A percentile compares a stretch with the other conserved stretches of the same genome.
phyloP scores from a whole-genome alignment of 2,329 filamentous ascomycete species.

The Cadophora sp. region DNA sequence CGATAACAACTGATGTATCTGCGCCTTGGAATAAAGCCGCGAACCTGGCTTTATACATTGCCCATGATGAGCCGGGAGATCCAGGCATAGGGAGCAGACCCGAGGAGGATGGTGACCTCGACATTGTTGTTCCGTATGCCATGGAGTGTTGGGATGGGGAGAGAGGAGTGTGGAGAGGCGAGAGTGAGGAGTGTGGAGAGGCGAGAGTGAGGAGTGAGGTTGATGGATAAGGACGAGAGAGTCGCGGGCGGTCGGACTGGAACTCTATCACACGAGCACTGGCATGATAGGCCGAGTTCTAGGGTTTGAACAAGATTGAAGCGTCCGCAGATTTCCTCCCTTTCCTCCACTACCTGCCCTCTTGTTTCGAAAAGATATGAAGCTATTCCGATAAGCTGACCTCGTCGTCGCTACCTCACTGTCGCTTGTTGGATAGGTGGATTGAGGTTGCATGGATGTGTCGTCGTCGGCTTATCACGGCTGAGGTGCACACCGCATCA shows the following conservation, averaged over 20 bases:
- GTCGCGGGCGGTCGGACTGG: neutral
- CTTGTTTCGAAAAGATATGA: neutral
- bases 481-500: slow-evolving; percentile 13
- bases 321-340: slow-evolving; percentile 4
- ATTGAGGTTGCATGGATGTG: too few relatives aligned
- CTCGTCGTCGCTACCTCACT: slow-evolving; percentile 28
- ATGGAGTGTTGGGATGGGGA: slow-evolving; percentile 7
- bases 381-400: slow-evolving; percentile 3
- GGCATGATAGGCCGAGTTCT: neutral
- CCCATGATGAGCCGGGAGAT: slow-evolving; percentile 71
- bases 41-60: slow-evolving; percentile 72
- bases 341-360: slow-evolving; percentile 1
- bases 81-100: slow-evolving; percentile 63
- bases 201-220: neutral
- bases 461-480: neutral
- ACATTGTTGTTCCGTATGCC: slow-evolving; percentile 31
- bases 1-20: slow-evolving; percentile 74
- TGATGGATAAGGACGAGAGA: neutral
- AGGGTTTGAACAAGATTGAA: neutral
- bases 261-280: slow-evolving; percentile 21
- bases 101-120: slow-evolving; percentile 38
- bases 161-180: too few relatives aligned
- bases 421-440: slow-evolving; percentile 19
- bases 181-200: neutral
- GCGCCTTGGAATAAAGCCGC: slow-evolving; percentile 68